Conservation (phyloP, 768 basidiomycete species). For the Baorangia bicolor region DNA sequence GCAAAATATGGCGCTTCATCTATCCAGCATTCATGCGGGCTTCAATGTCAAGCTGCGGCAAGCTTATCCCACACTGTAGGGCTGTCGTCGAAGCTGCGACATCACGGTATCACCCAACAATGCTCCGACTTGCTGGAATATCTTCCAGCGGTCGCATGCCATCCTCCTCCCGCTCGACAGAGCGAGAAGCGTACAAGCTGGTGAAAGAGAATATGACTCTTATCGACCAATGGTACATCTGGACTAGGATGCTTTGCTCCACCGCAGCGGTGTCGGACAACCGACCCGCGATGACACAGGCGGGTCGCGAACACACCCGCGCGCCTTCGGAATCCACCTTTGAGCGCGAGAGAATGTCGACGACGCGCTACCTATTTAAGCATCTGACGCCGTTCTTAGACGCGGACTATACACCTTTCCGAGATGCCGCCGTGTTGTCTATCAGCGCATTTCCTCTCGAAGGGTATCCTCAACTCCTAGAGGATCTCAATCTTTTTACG, state of each 20-base stretch:
- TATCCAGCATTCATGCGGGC: slow-evolving; percentile 64
- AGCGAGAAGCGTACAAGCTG: slow-evolving; percentile 52
- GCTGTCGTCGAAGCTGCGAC: slow-evolving; percentile 67
- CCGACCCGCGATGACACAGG: slow-evolving; percentile 51
- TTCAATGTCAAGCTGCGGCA: slow-evolving; percentile 49
- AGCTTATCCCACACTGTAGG: slow-evolving; percentile 51
- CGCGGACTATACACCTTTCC: slow-evolving; percentile 79
- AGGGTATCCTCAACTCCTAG: slow-evolving; percentile 77
- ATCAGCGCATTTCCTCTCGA: slow-evolving; percentile 82
- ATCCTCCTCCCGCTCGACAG: slow-evolving; percentile 42
- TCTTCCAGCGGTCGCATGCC: slow-evolving; percentile 45
- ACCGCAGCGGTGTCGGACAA: slow-evolving; percentile 69
- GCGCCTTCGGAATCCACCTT: slow-evolving; percentile 72
- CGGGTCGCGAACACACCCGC: slow-evolving; percentile 64
- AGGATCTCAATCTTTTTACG: slow-evolving; percentile 78
- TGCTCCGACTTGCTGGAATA: slow-evolving; percentile 73
- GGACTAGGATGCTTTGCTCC: slow-evolving; percentile 85
- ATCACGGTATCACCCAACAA: slow-evolving; percentile 66
- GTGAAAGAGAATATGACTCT: slow-evolving; percentile 56
- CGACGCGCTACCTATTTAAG: slow-evolving; percentile 78
- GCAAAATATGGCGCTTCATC: slow-evolving; percentile 70
- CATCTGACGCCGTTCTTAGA: slow-evolving; percentile 86
- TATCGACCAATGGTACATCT: slow-evolving; percentile 79
- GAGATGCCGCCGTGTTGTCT: slow-evolving; percentile 83
- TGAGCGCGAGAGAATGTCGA: slow-evolving; percentile 79